phyloP scores from a whole-genome alignment of 306 rosid species.

The Medicago truncatula region MtrunA17r5.0-ANR NC_053043.1:40325501-40326000 shows the following conservation, averaged over 20 bases:
- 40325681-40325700: too few relatives aligned
- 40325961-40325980: slow-evolving; percentile 64
- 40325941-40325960: slow-evolving; percentile 61
- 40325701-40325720: too few relatives aligned
- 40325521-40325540: slow-evolving; percentile 47
- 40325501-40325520: not conserved
- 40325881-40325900: slow-evolving; percentile 55
- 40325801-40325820: too few relatives aligned
- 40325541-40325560: slow-evolving; percentile 51
- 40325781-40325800: too few relatives aligned
- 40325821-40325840: too few relatives aligned
- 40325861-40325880: slow-evolving; percentile 45
- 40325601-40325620: slow-evolving; percentile 60
- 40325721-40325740: too few relatives aligned
- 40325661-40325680: too few relatives aligned
- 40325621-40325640: slow-evolving; percentile 56
- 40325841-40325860: too few relatives aligned
- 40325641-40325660: too few relatives aligned
- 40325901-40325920: slow-evolving; percentile 59
- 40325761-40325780: too few relatives aligned
- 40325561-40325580: slow-evolving; percentile 74
- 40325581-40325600: slow-evolving; percentile 62
- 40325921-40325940: slow-evolving; percentile 66
- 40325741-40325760: too few relatives aligned
- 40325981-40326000: slow-evolving; percentile 59